Percentiles rank a stretch among this genome's conserved stretches.
phyloP scores from a whole-genome alignment of 2,329 filamentous ascomycete genomes.

The Neofusicoccum laricinum region DNA sequence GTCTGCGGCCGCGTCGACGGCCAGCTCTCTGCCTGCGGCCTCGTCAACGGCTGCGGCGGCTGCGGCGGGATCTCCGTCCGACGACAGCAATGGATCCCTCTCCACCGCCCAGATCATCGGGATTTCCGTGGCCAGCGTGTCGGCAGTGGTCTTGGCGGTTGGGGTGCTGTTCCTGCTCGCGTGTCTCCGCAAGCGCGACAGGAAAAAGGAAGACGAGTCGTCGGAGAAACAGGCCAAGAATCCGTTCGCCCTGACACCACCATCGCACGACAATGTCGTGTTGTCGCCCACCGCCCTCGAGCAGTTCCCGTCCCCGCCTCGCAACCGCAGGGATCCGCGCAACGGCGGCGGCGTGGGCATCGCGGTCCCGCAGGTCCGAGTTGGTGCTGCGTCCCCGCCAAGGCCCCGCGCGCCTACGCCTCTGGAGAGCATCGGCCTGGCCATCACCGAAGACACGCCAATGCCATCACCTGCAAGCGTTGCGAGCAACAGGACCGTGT shows the following conservation, averaged over 20 bases:
- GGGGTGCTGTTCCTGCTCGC: conserved; percentile 37
- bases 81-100: conserved; percentile 23
- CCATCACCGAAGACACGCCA: conserved; percentile 32
- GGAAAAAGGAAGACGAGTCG: conserved; percentile 24
- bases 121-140: conserved; percentile 35
- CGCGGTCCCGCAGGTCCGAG: not conserved
- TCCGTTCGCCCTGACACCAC: not conserved
- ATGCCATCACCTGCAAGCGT: conserved; percentile 12
- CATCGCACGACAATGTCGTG: not conserved
- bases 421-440: conserved; percentile 36
- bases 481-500: conserved; percentile 17
- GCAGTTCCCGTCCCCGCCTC: conserved; percentile 2
- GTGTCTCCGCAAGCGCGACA: conserved; percentile 33
- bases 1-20: conserved; percentile 28
- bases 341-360: conserved; percentile 16
- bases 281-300: not conserved
- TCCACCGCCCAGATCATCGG: conserved; percentile 39
- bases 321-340: conserved; percentile 15
- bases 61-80: conserved; percentile 16
- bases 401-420: conserved; percentile 17
- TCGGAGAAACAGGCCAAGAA: conserved; percentile 12
- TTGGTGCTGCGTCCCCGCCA: not conserved
- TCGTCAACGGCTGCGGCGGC: not conserved
- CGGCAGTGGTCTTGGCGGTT: conserved; percentile 36
- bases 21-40: conserved; percentile 19